Evolutionary conservation across 345 rosid genomes (phyloP).

Genomic region (Rhodamnia rubescens): DNA sequence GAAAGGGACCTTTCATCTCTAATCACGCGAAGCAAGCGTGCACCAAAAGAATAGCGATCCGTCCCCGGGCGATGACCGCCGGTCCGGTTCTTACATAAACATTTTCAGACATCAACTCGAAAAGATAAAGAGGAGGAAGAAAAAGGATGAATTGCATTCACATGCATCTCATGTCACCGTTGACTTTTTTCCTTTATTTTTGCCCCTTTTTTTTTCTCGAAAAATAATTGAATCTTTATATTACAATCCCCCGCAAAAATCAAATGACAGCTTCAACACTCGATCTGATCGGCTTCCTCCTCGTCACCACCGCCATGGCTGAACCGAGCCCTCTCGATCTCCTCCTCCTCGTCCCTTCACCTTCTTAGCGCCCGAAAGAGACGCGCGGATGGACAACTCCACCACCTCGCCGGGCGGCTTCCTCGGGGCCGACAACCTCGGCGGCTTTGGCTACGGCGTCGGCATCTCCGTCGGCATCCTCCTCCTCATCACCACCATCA

Average conservation of each 20-base stretch:
- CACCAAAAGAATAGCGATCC: background rate
- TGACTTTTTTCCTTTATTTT: background rate
- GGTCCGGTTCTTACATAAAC: background rate
- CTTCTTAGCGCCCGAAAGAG: background rate
- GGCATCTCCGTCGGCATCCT: conserved; percentile 5
- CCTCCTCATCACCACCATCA: conserved; percentile 3
- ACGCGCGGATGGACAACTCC: background rate
- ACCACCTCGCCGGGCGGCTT: background rate
- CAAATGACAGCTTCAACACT: background rate
- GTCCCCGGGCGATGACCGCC: background rate
- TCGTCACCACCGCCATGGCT: background rate
- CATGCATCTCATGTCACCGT: background rate
- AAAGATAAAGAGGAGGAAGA: background rate
- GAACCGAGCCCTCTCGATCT: background rate
- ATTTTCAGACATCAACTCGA: background rate
- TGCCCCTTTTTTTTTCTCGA: background rate
- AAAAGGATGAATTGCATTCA: background rate
- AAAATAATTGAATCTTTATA: background rate
- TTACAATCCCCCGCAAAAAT: background rate
- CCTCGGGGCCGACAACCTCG: background rate
- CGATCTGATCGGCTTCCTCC: background rate
- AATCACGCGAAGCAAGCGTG: background rate
- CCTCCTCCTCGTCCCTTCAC: background rate
- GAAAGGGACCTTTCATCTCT: no score
- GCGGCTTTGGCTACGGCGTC: background rate